Percentiles rank a stretch among this genome's conserved stretches.
Evolutionary conservation across 163 green algal genomes (phyloP).

Genomic region (Botryococcus braunii): DNA sequence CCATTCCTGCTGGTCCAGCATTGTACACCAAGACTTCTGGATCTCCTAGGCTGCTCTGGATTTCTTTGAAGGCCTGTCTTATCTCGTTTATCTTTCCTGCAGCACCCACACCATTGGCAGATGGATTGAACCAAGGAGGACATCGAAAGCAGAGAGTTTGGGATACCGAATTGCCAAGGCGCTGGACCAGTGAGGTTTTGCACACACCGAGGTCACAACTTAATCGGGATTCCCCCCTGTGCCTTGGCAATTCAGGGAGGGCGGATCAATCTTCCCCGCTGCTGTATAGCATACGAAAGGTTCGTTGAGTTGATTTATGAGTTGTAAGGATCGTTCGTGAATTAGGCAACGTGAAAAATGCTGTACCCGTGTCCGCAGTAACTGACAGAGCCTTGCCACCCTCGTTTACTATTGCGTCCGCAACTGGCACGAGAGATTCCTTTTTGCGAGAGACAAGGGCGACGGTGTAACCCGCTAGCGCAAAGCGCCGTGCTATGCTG

Average conservation of each 20-base stretch:
- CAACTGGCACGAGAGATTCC: conserved; percentile 11
- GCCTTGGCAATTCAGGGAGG: too few relatives aligned
- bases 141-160: too few relatives aligned
- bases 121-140: too few relatives aligned
- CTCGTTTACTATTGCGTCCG: conserved; percentile 6
- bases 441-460: conserved; percentile 9
- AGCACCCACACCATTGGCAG: background rate
- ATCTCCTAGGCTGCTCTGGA: conserved; percentile 10
- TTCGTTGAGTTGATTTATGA: background rate
- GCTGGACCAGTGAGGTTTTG: background rate
- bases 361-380: conserved; percentile 8
- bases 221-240: too few relatives aligned
- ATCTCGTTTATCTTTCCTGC: conserved; percentile 14
- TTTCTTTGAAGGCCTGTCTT: conserved; percentile 5
- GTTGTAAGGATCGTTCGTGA: background rate
- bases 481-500: conserved; percentile 16
- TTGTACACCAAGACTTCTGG: conserved; percentile 25
- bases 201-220: too few relatives aligned
- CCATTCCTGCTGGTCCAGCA: conserved; percentile 14
- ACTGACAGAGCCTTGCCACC: conserved; percentile 13
- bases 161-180: too few relatives aligned
- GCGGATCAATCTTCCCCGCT: too few relatives aligned
- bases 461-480: conserved; percentile 14
- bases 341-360: background rate
- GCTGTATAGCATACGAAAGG: background rate